Base-by-base conservation (phyloP, 78 protist genomes). In the Ministeria vibrans region DNA sequence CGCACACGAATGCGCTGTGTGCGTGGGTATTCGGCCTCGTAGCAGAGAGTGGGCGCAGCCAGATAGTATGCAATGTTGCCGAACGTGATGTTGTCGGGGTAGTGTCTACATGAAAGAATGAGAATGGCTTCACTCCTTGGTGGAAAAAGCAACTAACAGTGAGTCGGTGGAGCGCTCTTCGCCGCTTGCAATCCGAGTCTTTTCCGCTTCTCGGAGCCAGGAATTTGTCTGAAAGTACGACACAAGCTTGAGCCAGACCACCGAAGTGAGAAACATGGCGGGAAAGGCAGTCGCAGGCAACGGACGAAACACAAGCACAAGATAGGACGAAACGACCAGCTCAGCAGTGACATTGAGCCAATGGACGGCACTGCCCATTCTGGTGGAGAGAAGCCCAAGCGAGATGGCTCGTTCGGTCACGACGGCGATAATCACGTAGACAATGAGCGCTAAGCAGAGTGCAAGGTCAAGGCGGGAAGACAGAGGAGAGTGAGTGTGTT, bases 31-130 rank as follows among this genome's bases (percentile, higher is more conserved):
- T 69, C 69, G 32, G 59, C 27, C 51, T 84, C 81, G 62, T 85
- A 85, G 49, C 66, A 61, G 15, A 85, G 78, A 1, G 89, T 85
- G 13, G 89, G 89, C 42, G 81, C 84, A 30, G 39, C 1, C n/a
- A 61, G 13, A 43, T 61, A 85, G 63, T 63, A 80, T 51, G 18
- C 1, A 28, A 85, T 27, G 72, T 76, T 23, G 39, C 36, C 2
- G 30, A 45, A 2, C 15, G 82, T 79, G 41, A 84, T 41, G 66
- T 77, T 84, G 55, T 79, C 36, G 11, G 89, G 89, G 55, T 85
- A 84, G n/a, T n/a, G n/a, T n/a, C n/a, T n/a, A n/a, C n/a, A n/a
- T n/a, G n/a, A n/a, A n/a, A n/a, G n/a, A n/a, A n/a, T n/a, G n/a
- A n/a, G n/a, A n/a, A n/a, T n/a, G n/a, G n/a, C n/a, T n/a, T n/a